Percentiles rank a stretch among this genome's conserved stretches.
phyloP scores from a whole-genome alignment of 2,329 filamentous ascomycete genomes.

The Ophiobolus disseminans region DNA sequence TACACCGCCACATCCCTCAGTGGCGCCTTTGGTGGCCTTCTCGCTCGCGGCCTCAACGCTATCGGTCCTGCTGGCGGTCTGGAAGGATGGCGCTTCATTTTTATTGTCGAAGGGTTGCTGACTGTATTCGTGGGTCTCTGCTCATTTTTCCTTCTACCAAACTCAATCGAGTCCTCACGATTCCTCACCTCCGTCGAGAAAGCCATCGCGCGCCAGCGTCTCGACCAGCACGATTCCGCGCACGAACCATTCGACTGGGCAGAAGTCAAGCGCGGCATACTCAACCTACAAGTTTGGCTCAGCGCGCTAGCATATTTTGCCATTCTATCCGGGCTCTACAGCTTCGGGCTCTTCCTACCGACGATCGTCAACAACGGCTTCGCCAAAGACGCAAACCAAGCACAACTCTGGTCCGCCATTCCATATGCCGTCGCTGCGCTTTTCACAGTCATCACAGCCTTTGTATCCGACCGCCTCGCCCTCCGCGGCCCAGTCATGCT shows the following conservation, averaged over 20 bases:
- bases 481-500: conserved; percentile 69
- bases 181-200: conserved; percentile 64
- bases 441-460: conserved; percentile 59
- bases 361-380: conserved; percentile 68
- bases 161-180: conserved; percentile 60
- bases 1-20: conserved; percentile 72
- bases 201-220: conserved; percentile 55
- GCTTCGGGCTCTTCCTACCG: conserved; percentile 70
- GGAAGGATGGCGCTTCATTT: conserved; percentile 68
- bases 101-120: conserved; percentile 64
- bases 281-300: conserved; percentile 69
- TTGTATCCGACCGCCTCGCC: conserved; percentile 67
- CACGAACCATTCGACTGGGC: conserved; percentile 65
- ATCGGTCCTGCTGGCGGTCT: conserved; percentile 63
- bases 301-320: conserved; percentile 68
- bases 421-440: conserved; percentile 68
- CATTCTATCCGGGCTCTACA: conserved; percentile 65
- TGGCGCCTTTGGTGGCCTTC: conserved; percentile 68
- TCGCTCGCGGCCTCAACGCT: conserved; percentile 67
- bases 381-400: conserved; percentile 62
- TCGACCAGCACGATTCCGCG: conserved; percentile 47
- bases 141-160: conserved; percentile 64
- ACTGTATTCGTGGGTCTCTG: conserved; percentile 62
- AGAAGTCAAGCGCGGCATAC: conserved; percentile 67
- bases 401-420: conserved; percentile 69